phyloP scores from a whole-genome alignment of 495 filamentous ascomycete genomes.

The Penicillium subrubescens region DNA sequence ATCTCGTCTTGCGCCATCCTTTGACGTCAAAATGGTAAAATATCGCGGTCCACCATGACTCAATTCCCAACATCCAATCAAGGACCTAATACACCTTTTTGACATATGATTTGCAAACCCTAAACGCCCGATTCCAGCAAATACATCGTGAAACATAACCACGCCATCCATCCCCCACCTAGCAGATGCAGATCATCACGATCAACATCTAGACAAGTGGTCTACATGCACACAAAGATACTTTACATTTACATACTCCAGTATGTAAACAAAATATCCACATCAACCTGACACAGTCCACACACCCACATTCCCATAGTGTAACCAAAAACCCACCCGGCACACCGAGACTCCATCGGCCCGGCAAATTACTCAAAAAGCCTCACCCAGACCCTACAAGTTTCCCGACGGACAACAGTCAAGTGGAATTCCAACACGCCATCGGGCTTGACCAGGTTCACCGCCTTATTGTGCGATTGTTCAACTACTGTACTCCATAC shows the following conservation, averaged over 20 bases:
- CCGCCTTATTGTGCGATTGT: neutral
- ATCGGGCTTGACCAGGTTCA: neutral
- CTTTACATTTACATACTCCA: neutral
- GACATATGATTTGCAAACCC: no score
- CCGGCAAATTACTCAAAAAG: slow-evolving; percentile 4
- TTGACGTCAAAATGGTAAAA: slow-evolving; percentile 1
- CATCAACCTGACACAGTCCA: neutral
- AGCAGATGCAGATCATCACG: neutral
- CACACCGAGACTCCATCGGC: slow-evolving; percentile 10
- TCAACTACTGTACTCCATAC: neutral
- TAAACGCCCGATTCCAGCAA: no score
- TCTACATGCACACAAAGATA: neutral
- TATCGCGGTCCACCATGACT: neutral
- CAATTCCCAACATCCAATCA: neutral
- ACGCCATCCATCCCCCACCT: neutral
- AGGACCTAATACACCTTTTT: neutral
- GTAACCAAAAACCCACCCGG: slow-evolving; percentile 1
- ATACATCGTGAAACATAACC: neutral
- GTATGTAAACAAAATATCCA: neutral
- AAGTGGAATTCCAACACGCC: neutral
- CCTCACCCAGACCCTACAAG: neutral
- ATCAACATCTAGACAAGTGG: neutral
- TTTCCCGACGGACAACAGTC: slow-evolving; percentile 4
- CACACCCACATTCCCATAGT: neutral
- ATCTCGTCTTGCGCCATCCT: neutral